phyloP scores from a whole-genome alignment of 1,284 basidiomycete species.

The Coniferiporia sulphurascens region DNA sequence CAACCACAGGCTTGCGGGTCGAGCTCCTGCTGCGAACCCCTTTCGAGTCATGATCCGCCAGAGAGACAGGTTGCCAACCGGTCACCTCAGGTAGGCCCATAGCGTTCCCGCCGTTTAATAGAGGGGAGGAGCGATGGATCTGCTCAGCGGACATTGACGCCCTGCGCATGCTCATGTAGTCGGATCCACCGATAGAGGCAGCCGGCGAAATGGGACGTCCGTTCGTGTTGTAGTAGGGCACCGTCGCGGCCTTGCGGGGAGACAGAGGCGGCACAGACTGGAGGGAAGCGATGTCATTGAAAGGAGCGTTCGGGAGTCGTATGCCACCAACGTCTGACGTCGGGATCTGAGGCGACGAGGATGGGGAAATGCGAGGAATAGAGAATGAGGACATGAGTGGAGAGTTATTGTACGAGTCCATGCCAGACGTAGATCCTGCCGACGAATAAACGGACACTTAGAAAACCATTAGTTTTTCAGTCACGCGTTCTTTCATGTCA shows the following conservation, averaged over 20 bases:
- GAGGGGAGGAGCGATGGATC: slow-evolving; percentile 8
- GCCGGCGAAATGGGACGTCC: slow-evolving; percentile 16
- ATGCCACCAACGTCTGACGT: slow-evolving; percentile 47
- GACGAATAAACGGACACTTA: slow-evolving; percentile 63
- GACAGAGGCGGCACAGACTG: slow-evolving; percentile 28
- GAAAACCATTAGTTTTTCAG: slow-evolving; percentile 12
- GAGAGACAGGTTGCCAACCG: slow-evolving; percentile 37
- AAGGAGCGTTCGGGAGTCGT: slow-evolving; percentile 62
- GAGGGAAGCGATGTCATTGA: slow-evolving; percentile 57
- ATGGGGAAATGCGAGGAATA: slow-evolving; percentile 48
- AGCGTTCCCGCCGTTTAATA: slow-evolving; percentile 6
- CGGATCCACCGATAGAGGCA: not conserved
- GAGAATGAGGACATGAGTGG: slow-evolving; percentile 40
- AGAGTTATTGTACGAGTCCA: slow-evolving; percentile 62
- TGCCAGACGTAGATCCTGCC: slow-evolving; percentile 39
- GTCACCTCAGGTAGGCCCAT: slow-evolving; percentile 34
- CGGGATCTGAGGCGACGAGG: slow-evolving; percentile 53
- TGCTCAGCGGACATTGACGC: slow-evolving; percentile 26
- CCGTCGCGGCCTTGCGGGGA: slow-evolving; percentile 38
- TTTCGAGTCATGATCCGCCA: slow-evolving; percentile 26
- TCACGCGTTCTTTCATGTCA: slow-evolving; percentile 10
- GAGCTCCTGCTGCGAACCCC: slow-evolving; percentile 19
- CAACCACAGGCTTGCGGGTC: slow-evolving; percentile 24
- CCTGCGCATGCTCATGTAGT: slow-evolving; percentile 13
- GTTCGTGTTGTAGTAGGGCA: slow-evolving; percentile 32